phyloP scores from a whole-genome alignment of 225 moss, liverwort and hornwort species.

The Sphagnum tenellum region DNA sequence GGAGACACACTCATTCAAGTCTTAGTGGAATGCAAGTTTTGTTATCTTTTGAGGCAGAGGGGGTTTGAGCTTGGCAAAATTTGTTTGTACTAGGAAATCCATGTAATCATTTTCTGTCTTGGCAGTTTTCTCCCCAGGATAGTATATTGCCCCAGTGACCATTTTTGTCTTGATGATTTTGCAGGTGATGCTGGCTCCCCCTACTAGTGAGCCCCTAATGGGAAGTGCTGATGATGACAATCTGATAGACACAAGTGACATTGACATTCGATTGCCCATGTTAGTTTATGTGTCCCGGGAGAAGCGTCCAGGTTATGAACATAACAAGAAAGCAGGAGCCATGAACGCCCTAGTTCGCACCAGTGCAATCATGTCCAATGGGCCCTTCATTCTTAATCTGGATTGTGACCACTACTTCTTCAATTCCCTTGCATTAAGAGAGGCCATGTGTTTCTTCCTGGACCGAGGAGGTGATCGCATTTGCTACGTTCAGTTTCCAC shows the following conservation, averaged over 20 bases:
- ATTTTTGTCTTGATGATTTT: conserved; percentile 1
- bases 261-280: conserved; percentile 87
- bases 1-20: not conserved
- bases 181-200: conserved; percentile 86
- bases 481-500: conserved; percentile 74
- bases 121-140: no score
- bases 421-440: conserved; percentile 70
- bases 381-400: conserved; percentile 78
- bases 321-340: conserved; percentile 95
- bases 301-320: conserved; percentile 87
- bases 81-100: no score
- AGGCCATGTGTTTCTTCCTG: conserved; percentile 92
- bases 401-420: conserved; percentile 91
- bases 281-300: conserved; percentile 90
- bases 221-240: conserved; percentile 77
- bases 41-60: no score
- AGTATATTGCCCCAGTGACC: conserved; percentile 1
- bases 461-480: conserved; percentile 77
- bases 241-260: conserved; percentile 69
- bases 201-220: conserved; percentile 62
- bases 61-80: no score
- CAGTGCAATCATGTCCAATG: conserved; percentile 93
- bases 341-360: conserved; percentile 92
- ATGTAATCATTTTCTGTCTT: no score
- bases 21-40: not conserved